Evolutionary conservation across 768 basidiomycete species (phyloP).

Genomic region (Hygrophorus russula): DNA sequence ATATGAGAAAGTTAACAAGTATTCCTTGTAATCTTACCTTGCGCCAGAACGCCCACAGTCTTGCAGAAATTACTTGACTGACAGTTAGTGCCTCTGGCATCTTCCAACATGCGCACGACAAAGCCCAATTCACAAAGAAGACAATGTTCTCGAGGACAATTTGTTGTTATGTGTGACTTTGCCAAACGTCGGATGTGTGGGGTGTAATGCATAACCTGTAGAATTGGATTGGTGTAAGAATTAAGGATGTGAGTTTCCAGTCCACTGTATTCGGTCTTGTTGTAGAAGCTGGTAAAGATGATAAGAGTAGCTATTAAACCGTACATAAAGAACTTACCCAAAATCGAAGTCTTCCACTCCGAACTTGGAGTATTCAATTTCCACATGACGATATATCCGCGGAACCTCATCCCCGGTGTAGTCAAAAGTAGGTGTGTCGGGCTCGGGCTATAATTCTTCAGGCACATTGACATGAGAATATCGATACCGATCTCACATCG

Average conservation of each 20-base stretch:
- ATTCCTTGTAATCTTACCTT: slow-evolving; percentile 38
- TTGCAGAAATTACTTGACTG: slow-evolving; percentile 97
- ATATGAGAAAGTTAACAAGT: neutral
- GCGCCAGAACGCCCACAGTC: slow-evolving; percentile 80
- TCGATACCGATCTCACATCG: slow-evolving; percentile 24
- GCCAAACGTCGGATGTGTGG: slow-evolving; percentile 70
- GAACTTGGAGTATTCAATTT: slow-evolving; percentile 98
- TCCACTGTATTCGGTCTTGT: slow-evolving; percentile 82
- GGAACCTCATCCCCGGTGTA: slow-evolving; percentile 55
- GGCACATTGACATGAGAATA: neutral
- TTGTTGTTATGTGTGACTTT: slow-evolving; percentile 84
- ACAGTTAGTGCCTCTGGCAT: slow-evolving; percentile 88
- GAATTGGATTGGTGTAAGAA: slow-evolving; percentile 87
- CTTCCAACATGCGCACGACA: slow-evolving; percentile 89
- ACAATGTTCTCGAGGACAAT: slow-evolving; percentile 87
- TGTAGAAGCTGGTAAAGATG: slow-evolving; percentile 63
- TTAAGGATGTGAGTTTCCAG: slow-evolving; percentile 95
- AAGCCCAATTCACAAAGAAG: slow-evolving; percentile 93
- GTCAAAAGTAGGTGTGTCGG: slow-evolving; percentile 41
- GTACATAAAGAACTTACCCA: slow-evolving; percentile 39
- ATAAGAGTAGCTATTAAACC: neutral
- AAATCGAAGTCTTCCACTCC: slow-evolving; percentile 99
- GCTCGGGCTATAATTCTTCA: slow-evolving; percentile 29
- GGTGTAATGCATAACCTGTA: slow-evolving; percentile 86
- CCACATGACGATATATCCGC: slow-evolving; percentile 78